Evolutionary conservation across 1,284 basidiomycete species (phyloP).

Genomic region (Leccinum subrobustum): DNA sequence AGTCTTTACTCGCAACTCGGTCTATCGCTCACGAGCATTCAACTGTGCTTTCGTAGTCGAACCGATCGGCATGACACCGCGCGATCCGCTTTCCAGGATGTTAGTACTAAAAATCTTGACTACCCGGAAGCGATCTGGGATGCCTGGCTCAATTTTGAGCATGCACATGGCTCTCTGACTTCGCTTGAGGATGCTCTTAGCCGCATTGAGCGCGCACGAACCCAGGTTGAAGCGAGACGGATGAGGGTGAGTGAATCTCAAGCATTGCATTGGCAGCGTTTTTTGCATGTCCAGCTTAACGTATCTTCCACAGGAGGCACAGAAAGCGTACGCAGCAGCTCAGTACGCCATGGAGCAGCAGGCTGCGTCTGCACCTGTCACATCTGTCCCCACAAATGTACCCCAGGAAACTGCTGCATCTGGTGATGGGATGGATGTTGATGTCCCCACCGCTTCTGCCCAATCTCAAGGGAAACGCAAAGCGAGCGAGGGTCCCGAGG

Average conservation of each 20-base stretch:
- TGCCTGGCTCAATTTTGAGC: conserved; percentile 85
- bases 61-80: conserved; percentile 58
- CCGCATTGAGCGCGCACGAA: conserved; percentile 65
- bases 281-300: conserved; percentile 1
- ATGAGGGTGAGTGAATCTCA: conserved; percentile 52
- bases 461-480: conserved; percentile 57
- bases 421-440: conserved; percentile 52
- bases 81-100: conserved; percentile 62
- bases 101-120: conserved; percentile 73
- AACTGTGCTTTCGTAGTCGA: conserved; percentile 41
- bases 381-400: conserved; percentile 27
- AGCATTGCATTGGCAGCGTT: not conserved
- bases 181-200: conserved; percentile 69
- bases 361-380: conserved; percentile 35
- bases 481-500: conserved; percentile 49
- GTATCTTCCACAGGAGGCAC: conserved; percentile 63
- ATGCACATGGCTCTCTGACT: conserved; percentile 72
- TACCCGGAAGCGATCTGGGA: conserved; percentile 94
- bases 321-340: conserved; percentile 51
- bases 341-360: conserved; percentile 51
- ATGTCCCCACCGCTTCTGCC: conserved; percentile 30
- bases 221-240: conserved; percentile 60
- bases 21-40: not conserved
- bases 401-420: conserved; percentile 6
- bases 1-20: conserved; percentile 23